phyloP scores from a whole-genome alignment of 2,329 filamentous ascomycete genomes.

The Ploettnerulaceae sp. region DNA sequence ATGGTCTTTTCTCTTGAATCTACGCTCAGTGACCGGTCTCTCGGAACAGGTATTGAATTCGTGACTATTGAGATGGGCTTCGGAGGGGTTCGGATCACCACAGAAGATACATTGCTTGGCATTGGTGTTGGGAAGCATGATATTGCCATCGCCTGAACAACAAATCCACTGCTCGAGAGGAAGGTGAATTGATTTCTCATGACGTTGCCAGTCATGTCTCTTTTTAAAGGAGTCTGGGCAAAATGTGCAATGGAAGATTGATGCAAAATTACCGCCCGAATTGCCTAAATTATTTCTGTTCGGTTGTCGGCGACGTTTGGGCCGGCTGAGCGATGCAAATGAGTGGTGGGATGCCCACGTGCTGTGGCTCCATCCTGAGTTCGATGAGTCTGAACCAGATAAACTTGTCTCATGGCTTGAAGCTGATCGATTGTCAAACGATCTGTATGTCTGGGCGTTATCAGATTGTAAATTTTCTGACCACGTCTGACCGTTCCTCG shows the following conservation, averaged over 20 bases:
- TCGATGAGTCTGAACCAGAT: not conserved
- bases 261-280: not conserved
- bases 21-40: not conserved
- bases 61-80: slow-evolving; percentile 3
- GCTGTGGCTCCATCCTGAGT: slow-evolving; percentile 5
- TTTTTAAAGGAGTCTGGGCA: slow-evolving; percentile 4
- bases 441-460: not conserved
- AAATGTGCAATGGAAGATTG: slow-evolving; percentile 4
- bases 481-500: not conserved
- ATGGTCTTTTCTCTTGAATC: slow-evolving; percentile 1
- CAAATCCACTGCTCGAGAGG: slow-evolving; percentile 4
- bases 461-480: not conserved
- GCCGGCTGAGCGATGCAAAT: slow-evolving; percentile 2
- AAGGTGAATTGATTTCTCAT: slow-evolving; percentile 4
- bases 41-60: slow-evolving; percentile 3
- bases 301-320: slow-evolving; percentile 2
- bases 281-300: not conserved
- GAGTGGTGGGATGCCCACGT: slow-evolving; percentile 2
- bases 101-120: slow-evolving; percentile 4
- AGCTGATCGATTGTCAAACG: slow-evolving; percentile 1
- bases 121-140: not conserved
- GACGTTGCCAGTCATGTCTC: slow-evolving; percentile 5
- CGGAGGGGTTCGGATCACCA: not conserved
- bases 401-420: slow-evolving; percentile 1
- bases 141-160: not conserved